Evolutionary conservation across 805 yeast genomes (phyloP), one percentile per base, ranked within the genome.

Genomic region (Pichia insulana): DNA sequence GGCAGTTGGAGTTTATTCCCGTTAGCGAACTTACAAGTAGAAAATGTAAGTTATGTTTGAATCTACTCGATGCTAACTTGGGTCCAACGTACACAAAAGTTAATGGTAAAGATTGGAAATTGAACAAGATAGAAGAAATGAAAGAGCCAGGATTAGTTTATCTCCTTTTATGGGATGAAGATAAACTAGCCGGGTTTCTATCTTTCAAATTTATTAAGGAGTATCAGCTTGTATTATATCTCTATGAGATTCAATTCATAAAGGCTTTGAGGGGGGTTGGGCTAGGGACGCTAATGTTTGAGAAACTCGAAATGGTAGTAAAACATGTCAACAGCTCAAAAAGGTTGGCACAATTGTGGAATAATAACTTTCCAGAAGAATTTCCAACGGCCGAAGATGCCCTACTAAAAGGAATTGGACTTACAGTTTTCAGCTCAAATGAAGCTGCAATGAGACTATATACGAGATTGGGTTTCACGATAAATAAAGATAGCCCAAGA

Each of bases 201-300:
- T 73, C 80, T 1, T 53, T 74, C 41, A 65, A 67, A 48, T 41
- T 71, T n/a, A 68, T 73, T 0, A 28, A 47, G 8, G 76, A 73
- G 39, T 59, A 62, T 25, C 67, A 56, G 9, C 46, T 52, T 38
- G 70, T 69, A 13, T 43, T 78, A 8, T 78, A 77, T 49, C 59
- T 78, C 9, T 78, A 74, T 49, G 84, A 78, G 52, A 71, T 78
- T 30, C 84, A 78, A 42, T 56, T 78, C 0, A 26, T 43, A 2
- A 61, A 63, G 1, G 13, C 37, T 10, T 63, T 47, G 43, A 73
- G 74, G 37, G 58, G 59, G 1, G 30, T 36, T 2, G 50, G 57
- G 8, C 22, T 69, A 0, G 84, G 83, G 0, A 37, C 65, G 0
- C 15, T 15, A 10, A 47, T 76, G n/a, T 57, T 78, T 43, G 22